A percentile compares a stretch with the other conserved stretches of the same genome.
Evolutionary conservation across 805 yeast genomes (phyloP).

Genomic region (Saturnispora ahearnii): DNA sequence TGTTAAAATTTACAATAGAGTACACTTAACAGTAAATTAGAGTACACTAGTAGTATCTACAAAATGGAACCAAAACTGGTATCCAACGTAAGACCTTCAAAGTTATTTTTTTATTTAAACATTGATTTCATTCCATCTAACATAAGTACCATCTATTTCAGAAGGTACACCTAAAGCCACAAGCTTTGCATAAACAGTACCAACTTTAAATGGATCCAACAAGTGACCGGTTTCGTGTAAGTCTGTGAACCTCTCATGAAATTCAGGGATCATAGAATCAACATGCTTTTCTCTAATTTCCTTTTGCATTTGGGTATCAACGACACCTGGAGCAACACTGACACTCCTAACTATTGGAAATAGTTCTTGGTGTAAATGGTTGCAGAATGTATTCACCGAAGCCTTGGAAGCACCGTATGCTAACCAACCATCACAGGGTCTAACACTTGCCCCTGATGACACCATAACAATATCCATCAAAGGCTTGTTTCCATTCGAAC

Average conservation of each 20-base stretch:
- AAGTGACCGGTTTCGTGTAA: constrained; percentile 51
- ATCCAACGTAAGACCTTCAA: neutral
- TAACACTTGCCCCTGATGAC: constrained; percentile 79
- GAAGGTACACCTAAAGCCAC: constrained; percentile 50
- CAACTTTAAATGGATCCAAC: constrained; percentile 66
- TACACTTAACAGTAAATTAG: no score
- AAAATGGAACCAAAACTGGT: no score
- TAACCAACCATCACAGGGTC: constrained; percentile 68
- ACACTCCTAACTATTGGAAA: constrained; percentile 43
- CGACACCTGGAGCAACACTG: constrained; percentile 91
- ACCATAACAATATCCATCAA: constrained; percentile 47
- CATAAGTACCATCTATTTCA: constrained; percentile 56
- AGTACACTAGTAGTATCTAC: no score
- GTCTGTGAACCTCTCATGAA: constrained; percentile 53
- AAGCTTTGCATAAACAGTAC: constrained; percentile 54
- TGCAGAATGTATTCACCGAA: constrained; percentile 71
- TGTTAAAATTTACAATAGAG: no score
- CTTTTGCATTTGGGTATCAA: constrained; percentile 81
- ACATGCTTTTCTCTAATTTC: constrained; percentile 64
- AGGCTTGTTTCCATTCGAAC: neutral
- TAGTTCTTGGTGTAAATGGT: constrained; percentile 62
- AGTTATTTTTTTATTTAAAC: neutral
- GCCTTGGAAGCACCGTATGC: constrained; percentile 92
- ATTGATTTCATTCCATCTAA: constrained; percentile 35
- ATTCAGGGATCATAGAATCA: constrained; percentile 49